Percentiles rank a stretch among this genome's conserved stretches.
Conservation (phyloP, 208 protist genomes). For the Leishmania tropica region DNA sequence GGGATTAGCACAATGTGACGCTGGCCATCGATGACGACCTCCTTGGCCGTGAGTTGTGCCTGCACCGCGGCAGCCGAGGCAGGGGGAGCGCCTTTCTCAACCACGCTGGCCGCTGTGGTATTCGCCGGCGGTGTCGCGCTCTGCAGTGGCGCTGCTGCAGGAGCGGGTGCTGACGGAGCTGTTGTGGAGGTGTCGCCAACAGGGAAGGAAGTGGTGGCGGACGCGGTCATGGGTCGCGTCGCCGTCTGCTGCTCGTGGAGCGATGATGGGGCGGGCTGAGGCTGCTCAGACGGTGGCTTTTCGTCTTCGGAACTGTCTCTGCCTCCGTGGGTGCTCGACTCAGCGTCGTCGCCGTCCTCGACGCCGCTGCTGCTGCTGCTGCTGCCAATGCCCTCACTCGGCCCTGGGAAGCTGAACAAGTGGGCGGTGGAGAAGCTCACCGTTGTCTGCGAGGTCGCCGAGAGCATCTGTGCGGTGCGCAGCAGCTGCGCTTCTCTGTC, state of each 20-base stretch:
- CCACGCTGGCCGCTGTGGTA: neutral
- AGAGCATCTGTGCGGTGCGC: slow-evolving; percentile 59
- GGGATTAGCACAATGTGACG: slow-evolving; percentile 66
- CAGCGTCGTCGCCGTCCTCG: neutral
- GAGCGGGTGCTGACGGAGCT: neutral
- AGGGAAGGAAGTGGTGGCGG: neutral
- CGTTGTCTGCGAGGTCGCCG: slow-evolving; percentile 45
- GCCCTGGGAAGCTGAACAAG: slow-evolving; percentile 29
- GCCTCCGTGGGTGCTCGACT: neutral
- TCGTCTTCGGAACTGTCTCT: neutral
- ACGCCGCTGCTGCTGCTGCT: neutral
- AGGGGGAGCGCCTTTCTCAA: neutral
- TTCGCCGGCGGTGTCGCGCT: neutral
- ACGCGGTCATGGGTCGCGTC: neutral
- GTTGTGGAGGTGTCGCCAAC: neutral
- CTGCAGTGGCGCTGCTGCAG: neutral
- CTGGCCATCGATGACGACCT: slow-evolving; percentile 62
- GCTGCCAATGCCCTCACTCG: neutral
- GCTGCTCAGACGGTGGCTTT: neutral
- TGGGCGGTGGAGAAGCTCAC: slow-evolving; percentile 63
- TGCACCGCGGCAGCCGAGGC: slow-evolving; percentile 10
- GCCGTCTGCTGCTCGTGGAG: neutral
- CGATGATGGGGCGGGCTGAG: neutral
- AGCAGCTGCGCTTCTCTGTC: slow-evolving; percentile 69
- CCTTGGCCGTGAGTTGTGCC: slow-evolving; percentile 44